These are phyloP conservation scores for Calonectria montana DNA, from an alignment of 2,329 filamentous ascomycete species.

Conservation along the genomic window DNA sequence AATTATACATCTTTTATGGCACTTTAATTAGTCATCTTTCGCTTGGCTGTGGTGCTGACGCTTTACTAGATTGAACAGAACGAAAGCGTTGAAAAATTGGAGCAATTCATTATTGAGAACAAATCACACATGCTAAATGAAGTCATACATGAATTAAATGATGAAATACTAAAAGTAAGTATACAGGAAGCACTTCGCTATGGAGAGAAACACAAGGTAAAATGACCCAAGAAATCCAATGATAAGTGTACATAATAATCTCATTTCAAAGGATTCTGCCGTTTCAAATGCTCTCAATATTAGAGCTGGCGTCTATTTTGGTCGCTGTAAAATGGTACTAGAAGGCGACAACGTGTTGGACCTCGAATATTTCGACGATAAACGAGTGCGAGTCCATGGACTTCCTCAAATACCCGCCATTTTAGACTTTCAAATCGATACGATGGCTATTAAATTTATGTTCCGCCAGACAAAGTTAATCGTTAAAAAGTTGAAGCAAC, in stretches of 20 bases:
- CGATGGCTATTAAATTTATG: not conserved
- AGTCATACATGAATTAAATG: not conserved
- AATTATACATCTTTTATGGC: no score
- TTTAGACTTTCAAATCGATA: not conserved
- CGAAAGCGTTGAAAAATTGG: not conserved
- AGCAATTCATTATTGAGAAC: not conserved
- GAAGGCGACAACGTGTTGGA: not conserved
- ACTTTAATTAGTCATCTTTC: not conserved
- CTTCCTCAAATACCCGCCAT: not conserved
- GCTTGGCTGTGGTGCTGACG: not conserved
- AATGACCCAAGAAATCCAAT: not conserved
- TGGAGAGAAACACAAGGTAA: not conserved
- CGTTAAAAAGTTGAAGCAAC: not conserved
- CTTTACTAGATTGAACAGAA: not conserved
- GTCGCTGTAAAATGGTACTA: not conserved
- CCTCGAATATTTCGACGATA: not conserved
- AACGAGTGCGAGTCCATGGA: not conserved
- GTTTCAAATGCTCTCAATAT: not conserved
- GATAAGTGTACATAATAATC: not conserved
- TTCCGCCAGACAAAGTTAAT: not conserved
- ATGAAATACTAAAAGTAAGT: not conserved
- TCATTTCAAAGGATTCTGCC: not conserved
- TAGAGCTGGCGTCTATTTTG: not conserved
- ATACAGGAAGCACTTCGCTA: not conserved
- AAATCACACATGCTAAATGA: not conserved